A percentile compares a stretch with the other conserved stretches of the same genome.
Conservation (phyloP, 108 stramenopile genomes). For the Fistulifera pelliculosa region DNA sequence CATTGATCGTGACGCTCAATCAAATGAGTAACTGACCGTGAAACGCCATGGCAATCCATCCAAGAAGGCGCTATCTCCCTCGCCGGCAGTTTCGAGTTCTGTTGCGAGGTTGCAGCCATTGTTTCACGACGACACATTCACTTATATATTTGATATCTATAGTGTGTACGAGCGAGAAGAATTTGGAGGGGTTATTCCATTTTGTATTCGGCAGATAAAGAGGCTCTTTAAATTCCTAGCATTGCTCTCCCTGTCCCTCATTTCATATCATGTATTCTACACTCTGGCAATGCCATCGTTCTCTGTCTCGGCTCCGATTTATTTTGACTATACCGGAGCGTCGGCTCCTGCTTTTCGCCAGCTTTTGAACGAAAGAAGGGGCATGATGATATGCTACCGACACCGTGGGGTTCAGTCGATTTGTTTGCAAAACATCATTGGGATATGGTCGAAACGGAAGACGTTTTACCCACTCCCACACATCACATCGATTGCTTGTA, state of each 20-base stretch:
- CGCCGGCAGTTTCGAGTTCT: no score
- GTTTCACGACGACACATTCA: no score
- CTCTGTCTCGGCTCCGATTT: conserved; percentile 12
- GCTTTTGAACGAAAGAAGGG: neutral
- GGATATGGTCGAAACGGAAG: conserved; percentile 21
- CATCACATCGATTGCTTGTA: conserved; percentile 24
- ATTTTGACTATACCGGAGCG: conserved; percentile 34
- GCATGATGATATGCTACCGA: neutral
- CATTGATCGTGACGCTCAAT: no score
- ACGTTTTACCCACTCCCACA: conserved; percentile 17
- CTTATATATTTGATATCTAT: no score
- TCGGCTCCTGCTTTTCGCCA: conserved; percentile 1
- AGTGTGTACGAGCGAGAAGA: neutral
- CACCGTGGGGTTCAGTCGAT: conserved; percentile 33
- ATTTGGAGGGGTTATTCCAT: conserved; percentile 27
- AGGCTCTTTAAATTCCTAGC: neutral
- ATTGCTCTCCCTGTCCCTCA: neutral
- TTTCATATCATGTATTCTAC: conserved; percentile 19
- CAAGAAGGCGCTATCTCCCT: no score
- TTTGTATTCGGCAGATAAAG: conserved; percentile 5
- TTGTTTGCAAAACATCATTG: conserved; percentile 26
- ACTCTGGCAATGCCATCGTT: conserved; percentile 24
- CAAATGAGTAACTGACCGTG: no score
- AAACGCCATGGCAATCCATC: no score
- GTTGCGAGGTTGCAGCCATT: no score